Base-by-base conservation (phyloP, 495 filamentous ascomycete genomes). In the Lineolata rhizophorae region DNA sequence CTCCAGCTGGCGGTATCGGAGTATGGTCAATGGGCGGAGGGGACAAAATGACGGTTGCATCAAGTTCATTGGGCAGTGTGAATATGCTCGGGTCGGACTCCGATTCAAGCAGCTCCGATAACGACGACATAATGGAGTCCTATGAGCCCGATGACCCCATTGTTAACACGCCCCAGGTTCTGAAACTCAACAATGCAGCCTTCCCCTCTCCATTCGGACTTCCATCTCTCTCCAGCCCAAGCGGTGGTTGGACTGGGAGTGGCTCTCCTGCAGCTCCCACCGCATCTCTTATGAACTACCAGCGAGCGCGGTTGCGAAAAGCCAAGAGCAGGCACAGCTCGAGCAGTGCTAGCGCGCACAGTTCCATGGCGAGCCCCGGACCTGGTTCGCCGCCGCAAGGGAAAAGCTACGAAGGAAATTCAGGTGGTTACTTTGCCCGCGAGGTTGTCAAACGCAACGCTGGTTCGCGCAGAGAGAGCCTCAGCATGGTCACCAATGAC, bases 401-500 rank as follows among this genome's bases (percentile, higher is more conserved):
- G 35, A 68, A 70, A 43, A 54, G 37, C 14, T 20, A 20, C 26
- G 26, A 39, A 28, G 18, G 19, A 5, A 21, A 22, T 15, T 5
- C 15, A 10, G 43, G 41, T 20, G 46, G 50, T 4, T 46, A 43
- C 20, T 52, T 53, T 35, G 41, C 41, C 14, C 35, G 44, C 20
- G 44, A 47, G 29, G 38, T 51, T 19, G 48, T 54, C 6, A 58
- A 56, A 29, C 49, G 53, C 30, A 57, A 57, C 24, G 44, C 64
- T 1, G 61, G 70, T 22, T 57, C 70, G 2, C 62, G 83, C 24
- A 58, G 84, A 27, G 79, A 91, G 53, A 87, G 78, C 45, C 62
- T 94, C 29, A 85, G 77, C 41, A 61, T 83, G 53, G 80, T 78
- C 9, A 83, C 84, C 9, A 74, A 78, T 35, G 81, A 91, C 41